A percentile compares a stretch with the other conserved stretches of the same genome.
Evolutionary conservation across 164 flowering plant species (phyloP).

Genomic region (Kalanchoe fedtschenkoi): DNA sequence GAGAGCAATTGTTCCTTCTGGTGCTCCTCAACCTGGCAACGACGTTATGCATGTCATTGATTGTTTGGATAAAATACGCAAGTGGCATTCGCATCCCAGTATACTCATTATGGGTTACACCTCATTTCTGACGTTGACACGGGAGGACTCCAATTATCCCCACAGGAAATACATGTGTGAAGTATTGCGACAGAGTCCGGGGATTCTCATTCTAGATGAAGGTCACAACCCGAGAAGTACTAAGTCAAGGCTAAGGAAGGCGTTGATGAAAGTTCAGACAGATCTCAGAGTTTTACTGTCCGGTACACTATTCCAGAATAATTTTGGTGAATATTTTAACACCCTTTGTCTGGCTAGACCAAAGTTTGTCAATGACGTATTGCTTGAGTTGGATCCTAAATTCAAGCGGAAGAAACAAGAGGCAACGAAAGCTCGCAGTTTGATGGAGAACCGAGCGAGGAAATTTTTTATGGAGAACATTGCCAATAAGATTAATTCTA

Average conservation of each 20-base stretch:
- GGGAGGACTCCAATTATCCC: conserved; percentile 46
- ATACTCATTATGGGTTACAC: conserved; percentile 91
- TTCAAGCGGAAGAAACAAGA: conserved; percentile 27
- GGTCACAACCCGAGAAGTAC: conserved; percentile 98
- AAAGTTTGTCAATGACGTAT: conserved; percentile 55
- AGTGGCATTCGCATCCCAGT: conserved; percentile 87
- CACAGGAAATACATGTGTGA: conserved; percentile 61
- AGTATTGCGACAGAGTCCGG: conserved; percentile 61
- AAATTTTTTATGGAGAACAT: conserved; percentile 63
- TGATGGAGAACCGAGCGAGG: conserved; percentile 56
- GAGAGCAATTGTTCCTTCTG: conserved; percentile 16
- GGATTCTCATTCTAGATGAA: conserved; percentile 78
- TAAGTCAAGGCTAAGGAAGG: conserved; percentile 69
- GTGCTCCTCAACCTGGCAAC: conserved; percentile 31
- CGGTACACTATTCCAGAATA: conserved; percentile 87
- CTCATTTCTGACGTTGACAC: conserved; percentile 54
- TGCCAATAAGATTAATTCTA: conserved; percentile 49
- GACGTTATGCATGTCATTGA: conserved; percentile 68
- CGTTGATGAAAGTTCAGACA: conserved; percentile 73
- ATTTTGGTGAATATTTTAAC: conserved; percentile 88
- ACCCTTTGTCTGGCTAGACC: conserved; percentile 87
- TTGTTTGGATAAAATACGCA: conserved; percentile 70
- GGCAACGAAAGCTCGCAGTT: conserved; percentile 16
- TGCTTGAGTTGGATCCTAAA: conserved; percentile 45
- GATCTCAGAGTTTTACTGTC: conserved; percentile 69